Evolutionary conservation across 805 yeast species (phyloP), one percentile per base, ranked within the genome.

Genomic region (Hanseniaspora jakobsenii): DNA sequence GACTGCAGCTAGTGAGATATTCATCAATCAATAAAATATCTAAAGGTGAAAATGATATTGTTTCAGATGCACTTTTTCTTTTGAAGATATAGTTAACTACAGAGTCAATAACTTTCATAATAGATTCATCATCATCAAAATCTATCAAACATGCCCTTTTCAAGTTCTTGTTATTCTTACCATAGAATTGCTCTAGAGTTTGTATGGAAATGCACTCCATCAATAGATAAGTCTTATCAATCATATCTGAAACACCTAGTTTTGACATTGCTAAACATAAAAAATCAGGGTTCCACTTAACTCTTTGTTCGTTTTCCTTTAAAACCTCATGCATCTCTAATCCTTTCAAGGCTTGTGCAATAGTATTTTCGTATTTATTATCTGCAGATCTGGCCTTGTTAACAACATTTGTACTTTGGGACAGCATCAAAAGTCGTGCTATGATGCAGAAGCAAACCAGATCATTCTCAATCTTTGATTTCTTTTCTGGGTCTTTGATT

Each of bases 1-100:
- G 17, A 8, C 23, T 30, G 3, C 26, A 31, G 12, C 35, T 42
- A 9, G 13, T 24, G 7, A 35, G 24, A 38, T 39, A 42, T 17
- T 22, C 26, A 6, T 29, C 12, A 16, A 28, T 36, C 16, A 42
- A 18, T n/a, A 42, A 17, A 7, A 42, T 35, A n/a, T 42, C 46
- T n/a, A 35, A 42, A 7, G 9, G 31, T 1, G 36, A 35, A 13
- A 29, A 42, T 3, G 6, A 22, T 8, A 23, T 14, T n/a, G n/a
- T n/a, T n/a, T n/a, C n/a, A 22, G 28, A 7, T 13, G 28, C 19
- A 5, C 12, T 34, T 22, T 21, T 13, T 4, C 18, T 18, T 7
- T 23, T 34, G 28, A 22, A 34, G 8, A 23, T 18, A 3, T 26
- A 14, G n/a, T n/a, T n/a, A n/a, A n/a, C n/a, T n/a, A n/a, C n/a